Evolutionary conservation across 345 rosid genomes (phyloP).

Genomic region (Draba incana): DNA sequence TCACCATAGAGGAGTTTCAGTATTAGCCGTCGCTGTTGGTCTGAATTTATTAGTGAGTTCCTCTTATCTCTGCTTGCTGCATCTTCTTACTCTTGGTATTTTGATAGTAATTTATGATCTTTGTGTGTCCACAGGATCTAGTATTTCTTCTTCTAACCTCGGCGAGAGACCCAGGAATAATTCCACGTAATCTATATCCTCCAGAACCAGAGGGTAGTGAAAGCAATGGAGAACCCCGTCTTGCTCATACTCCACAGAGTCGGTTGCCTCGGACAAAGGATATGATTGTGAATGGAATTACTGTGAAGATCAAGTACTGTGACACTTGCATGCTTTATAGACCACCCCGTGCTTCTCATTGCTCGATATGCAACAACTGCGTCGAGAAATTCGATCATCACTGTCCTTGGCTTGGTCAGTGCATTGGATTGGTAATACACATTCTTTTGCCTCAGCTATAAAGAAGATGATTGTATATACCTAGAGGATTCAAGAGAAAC

Average conservation of each 20-base stretch:
- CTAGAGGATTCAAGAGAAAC: slow-evolving; percentile 9
- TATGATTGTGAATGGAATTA: slow-evolving; percentile 69
- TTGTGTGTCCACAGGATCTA: slow-evolving; percentile 59
- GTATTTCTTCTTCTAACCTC: slow-evolving; percentile 77
- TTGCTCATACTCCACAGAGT: slow-evolving; percentile 59
- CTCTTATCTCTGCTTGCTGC: slow-evolving; percentile 30
- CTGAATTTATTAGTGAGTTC: slow-evolving; percentile 64
- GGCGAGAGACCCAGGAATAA: slow-evolving; percentile 95
- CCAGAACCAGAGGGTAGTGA: slow-evolving; percentile 68
- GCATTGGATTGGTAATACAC: slow-evolving; percentile 85
- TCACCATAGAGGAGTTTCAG: slow-evolving; percentile 65
- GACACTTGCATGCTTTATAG: slow-evolving; percentile 92
- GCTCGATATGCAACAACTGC: slow-evolving; percentile 96
- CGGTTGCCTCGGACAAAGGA: slow-evolving; percentile 68
- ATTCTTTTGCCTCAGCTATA: background rate
- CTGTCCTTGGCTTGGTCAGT: slow-evolving; percentile 99
- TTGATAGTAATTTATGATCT: background rate
- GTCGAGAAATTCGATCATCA: slow-evolving; percentile 97
- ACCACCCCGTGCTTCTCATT: slow-evolving; percentile 99
- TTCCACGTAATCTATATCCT: slow-evolving; percentile 75
- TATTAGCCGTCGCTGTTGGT: slow-evolving; percentile 55
- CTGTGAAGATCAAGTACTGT: slow-evolving; percentile 84
- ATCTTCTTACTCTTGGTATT: background rate
- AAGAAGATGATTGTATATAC: background rate
- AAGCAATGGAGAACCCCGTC: slow-evolving; percentile 45